Conservation (phyloP, 2,329 filamentous ascomycete genomes). For the Tolypocladium album region DNA sequence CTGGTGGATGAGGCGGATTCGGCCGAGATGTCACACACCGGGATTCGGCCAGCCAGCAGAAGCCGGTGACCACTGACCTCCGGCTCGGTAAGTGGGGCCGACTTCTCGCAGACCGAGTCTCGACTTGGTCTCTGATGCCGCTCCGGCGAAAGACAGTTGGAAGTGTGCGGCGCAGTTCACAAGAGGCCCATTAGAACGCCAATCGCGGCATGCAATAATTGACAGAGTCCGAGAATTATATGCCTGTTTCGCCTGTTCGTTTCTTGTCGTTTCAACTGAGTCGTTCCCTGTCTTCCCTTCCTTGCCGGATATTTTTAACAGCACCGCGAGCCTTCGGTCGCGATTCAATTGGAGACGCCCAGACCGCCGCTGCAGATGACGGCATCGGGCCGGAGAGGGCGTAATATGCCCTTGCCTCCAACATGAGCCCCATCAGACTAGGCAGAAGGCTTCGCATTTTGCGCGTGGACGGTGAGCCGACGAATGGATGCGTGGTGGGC, state of each 20-base stretch:
- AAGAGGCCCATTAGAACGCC: neutral
- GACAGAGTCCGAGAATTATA: neutral
- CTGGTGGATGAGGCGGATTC: neutral
- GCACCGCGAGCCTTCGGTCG: too few species aligned
- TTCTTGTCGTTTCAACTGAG: neutral
- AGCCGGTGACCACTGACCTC: neutral
- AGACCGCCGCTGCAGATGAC: neutral
- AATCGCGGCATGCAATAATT: neutral
- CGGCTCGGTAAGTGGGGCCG: constrained; percentile 3
- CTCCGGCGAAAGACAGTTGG: neutral
- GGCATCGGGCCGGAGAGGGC: neutral
- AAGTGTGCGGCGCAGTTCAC: neutral
- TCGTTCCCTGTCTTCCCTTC: neutral
- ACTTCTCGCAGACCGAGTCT: neutral
- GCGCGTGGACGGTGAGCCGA: neutral
- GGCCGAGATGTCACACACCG: neutral
- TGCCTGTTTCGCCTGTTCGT: neutral
- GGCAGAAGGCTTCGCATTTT: neutral
- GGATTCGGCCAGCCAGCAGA: neutral
- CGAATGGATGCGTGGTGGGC: neutral
- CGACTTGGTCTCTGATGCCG: neutral
- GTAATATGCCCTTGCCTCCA: neutral
- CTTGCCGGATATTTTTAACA: neutral
- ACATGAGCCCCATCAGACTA: neutral
- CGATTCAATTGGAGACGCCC: neutral